These are phyloP conservation scores for Hebeloma cylindrosporum DNA, from an alignment of 768 basidiomycete species.

Conservation along the genomic window DNA sequence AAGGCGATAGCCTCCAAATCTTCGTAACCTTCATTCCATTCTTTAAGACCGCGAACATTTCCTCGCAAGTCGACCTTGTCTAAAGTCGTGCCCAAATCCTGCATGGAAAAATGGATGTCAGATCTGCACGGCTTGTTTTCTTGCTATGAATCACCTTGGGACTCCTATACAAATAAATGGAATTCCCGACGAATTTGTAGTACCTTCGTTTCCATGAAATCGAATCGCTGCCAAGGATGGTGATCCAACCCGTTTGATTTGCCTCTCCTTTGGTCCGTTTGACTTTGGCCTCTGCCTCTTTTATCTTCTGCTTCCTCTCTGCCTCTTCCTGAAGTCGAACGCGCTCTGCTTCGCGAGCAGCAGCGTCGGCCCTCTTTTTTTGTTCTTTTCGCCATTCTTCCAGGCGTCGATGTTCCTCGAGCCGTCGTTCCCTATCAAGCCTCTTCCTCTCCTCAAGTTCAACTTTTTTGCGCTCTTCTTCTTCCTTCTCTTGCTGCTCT, in stretches of 20 bases:
- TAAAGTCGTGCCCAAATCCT: conserved; percentile 41
- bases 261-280: conserved; percentile 36
- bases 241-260: conserved; percentile 55
- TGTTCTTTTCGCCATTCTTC: conserved; percentile 57
- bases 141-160: conserved; percentile 44
- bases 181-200: conserved; percentile 51
- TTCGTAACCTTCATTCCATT: conserved; percentile 70
- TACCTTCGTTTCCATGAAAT: conserved; percentile 66
- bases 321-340: conserved; percentile 39
- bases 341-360: conserved; percentile 45
- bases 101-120: no score
- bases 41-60: conserved; percentile 46
- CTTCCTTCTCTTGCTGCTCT: conserved; percentile 40
- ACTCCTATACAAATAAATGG: conserved; percentile 50
- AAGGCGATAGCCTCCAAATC: conserved; percentile 63
- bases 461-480: conserved; percentile 43
- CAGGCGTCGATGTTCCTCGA: conserved; percentile 49
- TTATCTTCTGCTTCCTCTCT: conserved; percentile 47
- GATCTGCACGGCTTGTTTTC: no score
- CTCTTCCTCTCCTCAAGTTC: conserved; percentile 51
- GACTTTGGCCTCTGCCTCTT: conserved; percentile 43
- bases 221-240: conserved; percentile 53
- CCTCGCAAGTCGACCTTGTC: conserved; percentile 50
- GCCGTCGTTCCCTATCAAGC: conserved; percentile 45
- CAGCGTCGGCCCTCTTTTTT: conserved; percentile 42